Evolutionary conservation across 2,329 filamentous ascomycete genomes (phyloP).

Genomic region (Cladosporium halotolerans): DNA sequence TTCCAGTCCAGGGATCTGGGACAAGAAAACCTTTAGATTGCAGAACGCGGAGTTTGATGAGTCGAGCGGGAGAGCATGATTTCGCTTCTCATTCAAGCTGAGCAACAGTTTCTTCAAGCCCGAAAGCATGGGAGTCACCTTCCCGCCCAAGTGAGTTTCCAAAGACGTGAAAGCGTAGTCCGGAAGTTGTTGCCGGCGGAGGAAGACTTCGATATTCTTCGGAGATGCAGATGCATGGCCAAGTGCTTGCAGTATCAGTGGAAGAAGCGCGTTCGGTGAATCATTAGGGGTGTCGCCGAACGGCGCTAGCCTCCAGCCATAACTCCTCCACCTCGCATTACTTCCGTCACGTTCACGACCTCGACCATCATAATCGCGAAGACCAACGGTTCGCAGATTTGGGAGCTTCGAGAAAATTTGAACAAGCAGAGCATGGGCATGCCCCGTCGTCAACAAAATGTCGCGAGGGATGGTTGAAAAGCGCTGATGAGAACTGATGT

Average conservation of each 20-base stretch:
- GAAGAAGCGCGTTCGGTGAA: conserved; percentile 13
- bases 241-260: conserved; percentile 20
- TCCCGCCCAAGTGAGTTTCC: neutral
- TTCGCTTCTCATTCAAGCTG: neutral
- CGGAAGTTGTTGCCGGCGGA: conserved; percentile 11
- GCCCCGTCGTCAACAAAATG: conserved; percentile 36
- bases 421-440: conserved; percentile 48
- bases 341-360: conserved; percentile 46
- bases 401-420: conserved; percentile 51
- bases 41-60: neutral
- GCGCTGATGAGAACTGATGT: conserved; percentile 2
- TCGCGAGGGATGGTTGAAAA: conserved; percentile 17
- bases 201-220: conserved; percentile 21
- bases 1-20: conserved; percentile 15
- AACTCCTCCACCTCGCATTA: conserved; percentile 47
- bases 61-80: neutral
- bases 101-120: neutral
- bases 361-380: conserved; percentile 53
- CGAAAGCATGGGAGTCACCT: neutral
- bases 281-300: neutral
- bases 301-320: conserved; percentile 36
- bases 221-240: conserved; percentile 14
- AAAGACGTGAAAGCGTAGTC: neutral
- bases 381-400: conserved; percentile 51
- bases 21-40: conserved; percentile 16